Conservation (phyloP, 2,329 filamentous ascomycete species). For the Hypoxylon sp. region DNA sequence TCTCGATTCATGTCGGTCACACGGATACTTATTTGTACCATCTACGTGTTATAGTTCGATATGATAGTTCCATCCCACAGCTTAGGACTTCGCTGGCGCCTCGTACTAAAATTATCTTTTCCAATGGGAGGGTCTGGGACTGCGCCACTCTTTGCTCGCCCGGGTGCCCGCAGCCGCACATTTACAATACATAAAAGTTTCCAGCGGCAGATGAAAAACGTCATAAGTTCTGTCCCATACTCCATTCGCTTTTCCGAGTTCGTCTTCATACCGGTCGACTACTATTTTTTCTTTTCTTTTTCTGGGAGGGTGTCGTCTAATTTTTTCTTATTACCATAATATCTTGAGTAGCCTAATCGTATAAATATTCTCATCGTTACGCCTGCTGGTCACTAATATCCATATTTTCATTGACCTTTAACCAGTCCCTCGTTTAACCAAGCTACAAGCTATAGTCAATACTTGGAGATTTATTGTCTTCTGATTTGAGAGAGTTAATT, state of each 20-base stretch:
- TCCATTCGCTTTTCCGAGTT: slow-evolving; percentile 37
- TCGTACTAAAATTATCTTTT: slow-evolving; percentile 35
- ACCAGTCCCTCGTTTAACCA: slow-evolving; percentile 34
- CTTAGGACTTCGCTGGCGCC: slow-evolving; percentile 17
- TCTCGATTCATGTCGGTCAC: slow-evolving; percentile 41
- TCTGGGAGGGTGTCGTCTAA: slow-evolving; percentile 23
- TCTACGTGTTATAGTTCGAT: slow-evolving; percentile 5
- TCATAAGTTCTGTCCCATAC: slow-evolving; percentile 40
- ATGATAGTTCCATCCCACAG: slow-evolving; percentile 20
- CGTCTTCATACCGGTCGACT: slow-evolving; percentile 32
- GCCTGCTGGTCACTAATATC: slow-evolving; percentile 5
- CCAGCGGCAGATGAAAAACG: slow-evolving; percentile 40
- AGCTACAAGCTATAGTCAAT: slow-evolving; percentile 8
- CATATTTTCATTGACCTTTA: slow-evolving; percentile 21
- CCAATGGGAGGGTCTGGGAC: slow-evolving; percentile 18
- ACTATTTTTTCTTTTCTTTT: neutral
- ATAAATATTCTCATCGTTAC: slow-evolving; percentile 28
- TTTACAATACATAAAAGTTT: slow-evolving; percentile 16
- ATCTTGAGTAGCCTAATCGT: slow-evolving; percentile 21
- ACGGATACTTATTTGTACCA: slow-evolving; percentile 20
- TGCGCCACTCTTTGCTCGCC: slow-evolving; percentile 36
- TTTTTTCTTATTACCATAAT: slow-evolving; percentile 18
- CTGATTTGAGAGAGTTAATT: slow-evolving; percentile 37
- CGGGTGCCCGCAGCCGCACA: slow-evolving; percentile 38
- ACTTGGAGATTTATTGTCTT: neutral